These are phyloP conservation scores for Clarireedia homoeocarpa DNA, from an alignment of 2,329 filamentous ascomycete species.

Conservation along the genomic window DNA sequence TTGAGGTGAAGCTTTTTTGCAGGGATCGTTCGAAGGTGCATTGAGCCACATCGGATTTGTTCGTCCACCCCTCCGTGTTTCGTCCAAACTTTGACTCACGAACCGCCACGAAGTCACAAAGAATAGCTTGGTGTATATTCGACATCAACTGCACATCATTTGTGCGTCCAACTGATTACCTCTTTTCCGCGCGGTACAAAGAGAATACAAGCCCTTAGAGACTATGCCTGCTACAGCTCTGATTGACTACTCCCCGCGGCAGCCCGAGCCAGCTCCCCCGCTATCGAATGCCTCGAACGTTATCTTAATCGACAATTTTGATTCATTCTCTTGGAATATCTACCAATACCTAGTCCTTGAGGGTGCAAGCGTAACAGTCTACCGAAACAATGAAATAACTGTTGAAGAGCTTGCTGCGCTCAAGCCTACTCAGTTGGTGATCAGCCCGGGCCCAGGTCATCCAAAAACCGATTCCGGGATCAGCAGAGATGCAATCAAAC, in stretches of 20 bases:
- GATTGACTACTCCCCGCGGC: slow-evolving; percentile 79
- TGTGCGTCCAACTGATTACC: background rate
- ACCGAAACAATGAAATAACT: slow-evolving; percentile 85
- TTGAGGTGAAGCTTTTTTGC: slow-evolving; percentile 1
- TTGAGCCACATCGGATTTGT: too few relatives aligned
- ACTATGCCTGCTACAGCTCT: slow-evolving; percentile 40
- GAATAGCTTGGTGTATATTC: too few relatives aligned
- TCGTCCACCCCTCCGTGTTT: too few relatives aligned
- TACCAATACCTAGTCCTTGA: slow-evolving; percentile 98
- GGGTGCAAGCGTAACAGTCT: slow-evolving; percentile 82
- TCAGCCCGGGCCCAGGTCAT: slow-evolving; percentile 93
- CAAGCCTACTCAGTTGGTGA: slow-evolving; percentile 86
- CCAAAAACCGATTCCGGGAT: slow-evolving; percentile 86
- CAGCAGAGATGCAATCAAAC: slow-evolving; percentile 80
- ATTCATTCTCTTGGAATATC: slow-evolving; percentile 99
- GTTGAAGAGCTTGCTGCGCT: slow-evolving; percentile 75
- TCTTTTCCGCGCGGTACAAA: background rate
- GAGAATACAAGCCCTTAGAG: background rate
- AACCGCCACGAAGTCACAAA: too few relatives aligned
- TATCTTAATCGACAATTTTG: slow-evolving; percentile 96
- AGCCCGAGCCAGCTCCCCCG: slow-evolving; percentile 66
- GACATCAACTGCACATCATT: too few relatives aligned
- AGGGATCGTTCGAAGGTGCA: background rate
- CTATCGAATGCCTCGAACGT: slow-evolving; percentile 80
- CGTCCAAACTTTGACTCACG: too few relatives aligned